Conservation (phyloP, 1,139 yeast species). For the Kazachstania sp. region DNA sequence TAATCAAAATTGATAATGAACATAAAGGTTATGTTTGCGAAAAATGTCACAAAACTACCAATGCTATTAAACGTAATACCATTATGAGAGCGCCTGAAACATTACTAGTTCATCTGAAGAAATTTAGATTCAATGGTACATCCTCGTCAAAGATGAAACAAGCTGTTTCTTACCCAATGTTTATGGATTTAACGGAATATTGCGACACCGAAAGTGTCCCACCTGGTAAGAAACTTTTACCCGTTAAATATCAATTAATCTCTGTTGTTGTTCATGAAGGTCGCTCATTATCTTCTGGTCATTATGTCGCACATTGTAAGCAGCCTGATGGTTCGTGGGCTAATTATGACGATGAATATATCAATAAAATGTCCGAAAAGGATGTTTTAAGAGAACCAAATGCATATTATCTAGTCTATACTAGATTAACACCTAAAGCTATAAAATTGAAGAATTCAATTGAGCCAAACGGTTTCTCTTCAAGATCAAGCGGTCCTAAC, state of each 20-base stretch:
- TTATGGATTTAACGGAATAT: slow-evolving; percentile 61
- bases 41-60: slow-evolving; percentile 66
- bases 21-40: slow-evolving; percentile 78
- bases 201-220: slow-evolving; percentile 16
- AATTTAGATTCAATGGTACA: slow-evolving; percentile 78
- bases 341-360: slow-evolving; percentile 86
- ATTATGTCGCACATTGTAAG: slow-evolving; percentile 80
- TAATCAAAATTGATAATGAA: slow-evolving; percentile 60
- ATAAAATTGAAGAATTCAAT: slow-evolving; percentile 11
- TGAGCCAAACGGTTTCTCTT: slow-evolving; percentile 7
- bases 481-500: slow-evolving; percentile 1
- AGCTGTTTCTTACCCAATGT: slow-evolving; percentile 70
- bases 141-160: slow-evolving; percentile 81
- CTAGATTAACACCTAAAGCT: slow-evolving; percentile 53
- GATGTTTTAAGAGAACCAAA: slow-evolving; percentile 74
- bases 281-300: slow-evolving; percentile 85
- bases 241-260: slow-evolving; percentile 60
- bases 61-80: slow-evolving; percentile 66
- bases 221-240: slow-evolving; percentile 28
- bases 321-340: slow-evolving; percentile 93
- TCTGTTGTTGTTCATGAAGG: slow-evolving; percentile 94
- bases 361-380: slow-evolving; percentile 62
- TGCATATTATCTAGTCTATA: slow-evolving; percentile 82
- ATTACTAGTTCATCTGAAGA: slow-evolving; percentile 72
- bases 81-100: slow-evolving; percentile 85